phyloP scores from a whole-genome alignment of 495 filamentous ascomycete species.

The Penicillium mononematosum region DNA sequence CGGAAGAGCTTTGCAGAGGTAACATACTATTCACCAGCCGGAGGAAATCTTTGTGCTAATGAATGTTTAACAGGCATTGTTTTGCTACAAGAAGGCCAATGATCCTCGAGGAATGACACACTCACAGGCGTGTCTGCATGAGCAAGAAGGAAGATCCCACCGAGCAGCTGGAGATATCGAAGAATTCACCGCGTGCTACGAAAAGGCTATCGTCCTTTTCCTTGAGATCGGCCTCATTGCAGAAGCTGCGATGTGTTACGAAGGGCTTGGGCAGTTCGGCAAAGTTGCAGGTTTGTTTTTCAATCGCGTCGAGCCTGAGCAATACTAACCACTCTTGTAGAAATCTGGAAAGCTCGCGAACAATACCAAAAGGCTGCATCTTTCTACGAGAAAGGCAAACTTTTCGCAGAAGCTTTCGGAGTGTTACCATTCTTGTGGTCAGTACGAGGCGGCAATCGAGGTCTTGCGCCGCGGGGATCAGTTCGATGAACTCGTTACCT shows the following conservation, averaged over 20 bases:
- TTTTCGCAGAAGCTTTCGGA: slow-evolving; percentile 18
- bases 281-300: slow-evolving; percentile 17
- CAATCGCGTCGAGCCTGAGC: not conserved
- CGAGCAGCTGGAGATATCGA: slow-evolving; percentile 10
- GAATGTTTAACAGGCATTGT: slow-evolving; percentile 7
- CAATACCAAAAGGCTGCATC: slow-evolving; percentile 19
- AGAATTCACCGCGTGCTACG: slow-evolving; percentile 2
- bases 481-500: slow-evolving; percentile 26
- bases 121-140: slow-evolving; percentile 17
- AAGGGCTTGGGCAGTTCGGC: slow-evolving; percentile 14
- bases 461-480: slow-evolving; percentile 30
- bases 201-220: slow-evolving; percentile 20
- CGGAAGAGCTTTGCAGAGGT: slow-evolving; percentile 20
- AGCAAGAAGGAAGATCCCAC: slow-evolving; percentile 19
- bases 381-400: slow-evolving; percentile 15
- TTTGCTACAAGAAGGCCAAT: slow-evolving; percentile 20
- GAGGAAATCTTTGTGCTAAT: not conserved
- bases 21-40: not conserved
- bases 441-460: slow-evolving; percentile 33
- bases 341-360: slow-evolving; percentile 14
- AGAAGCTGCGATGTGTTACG: slow-evolving; percentile 13
- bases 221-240: slow-evolving; percentile 6
- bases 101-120: slow-evolving; percentile 13
- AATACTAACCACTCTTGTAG: slow-evolving; percentile 2
- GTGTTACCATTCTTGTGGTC: slow-evolving; percentile 11